These are phyloP conservation scores for Aleurites moluccanus DNA, from an alignment of 441 rosid species.

Conservation along the genomic window DNA sequence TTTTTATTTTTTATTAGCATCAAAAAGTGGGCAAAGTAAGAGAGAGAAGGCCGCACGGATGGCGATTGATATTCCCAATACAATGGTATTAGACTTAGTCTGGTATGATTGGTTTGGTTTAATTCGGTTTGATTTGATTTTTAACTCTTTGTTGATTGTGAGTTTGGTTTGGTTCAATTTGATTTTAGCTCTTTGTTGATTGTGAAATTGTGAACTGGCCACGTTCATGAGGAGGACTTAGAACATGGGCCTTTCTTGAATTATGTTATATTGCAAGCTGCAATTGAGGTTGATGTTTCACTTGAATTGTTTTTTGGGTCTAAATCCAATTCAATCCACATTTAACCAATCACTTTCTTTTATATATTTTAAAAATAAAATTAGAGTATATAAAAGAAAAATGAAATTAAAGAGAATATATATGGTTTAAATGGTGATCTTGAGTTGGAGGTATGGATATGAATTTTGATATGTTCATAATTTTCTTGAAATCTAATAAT, in stretches of 20 bases:
- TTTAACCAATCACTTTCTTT: not conserved
- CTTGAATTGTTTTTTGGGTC: not conserved
- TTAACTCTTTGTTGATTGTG: no score
- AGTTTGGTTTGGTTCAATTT: not conserved
- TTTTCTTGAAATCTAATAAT: no score
- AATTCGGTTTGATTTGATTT: no score
- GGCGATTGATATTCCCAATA: constrained; percentile 15
- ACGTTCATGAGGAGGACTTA: constrained; percentile 4
- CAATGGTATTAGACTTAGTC: no score
- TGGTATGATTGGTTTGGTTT: no score
- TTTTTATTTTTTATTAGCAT: no score
- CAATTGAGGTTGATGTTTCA: not conserved
- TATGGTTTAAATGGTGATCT: no score
- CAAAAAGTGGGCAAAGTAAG: not conserved
- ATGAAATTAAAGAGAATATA: no score
- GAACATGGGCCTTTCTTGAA: not conserved
- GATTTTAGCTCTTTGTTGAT: not conserved
- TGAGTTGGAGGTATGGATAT: no score
- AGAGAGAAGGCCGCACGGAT: not conserved
- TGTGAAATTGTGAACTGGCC: constrained; percentile 19
- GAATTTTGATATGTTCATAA: no score
- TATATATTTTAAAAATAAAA: not conserved
- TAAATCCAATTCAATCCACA: not conserved
- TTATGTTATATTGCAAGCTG: not conserved
- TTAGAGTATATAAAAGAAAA: no score